Base-by-base conservation (phyloP, 2,329 filamentous ascomycete species). In the Fusarium sp. region DNA sequence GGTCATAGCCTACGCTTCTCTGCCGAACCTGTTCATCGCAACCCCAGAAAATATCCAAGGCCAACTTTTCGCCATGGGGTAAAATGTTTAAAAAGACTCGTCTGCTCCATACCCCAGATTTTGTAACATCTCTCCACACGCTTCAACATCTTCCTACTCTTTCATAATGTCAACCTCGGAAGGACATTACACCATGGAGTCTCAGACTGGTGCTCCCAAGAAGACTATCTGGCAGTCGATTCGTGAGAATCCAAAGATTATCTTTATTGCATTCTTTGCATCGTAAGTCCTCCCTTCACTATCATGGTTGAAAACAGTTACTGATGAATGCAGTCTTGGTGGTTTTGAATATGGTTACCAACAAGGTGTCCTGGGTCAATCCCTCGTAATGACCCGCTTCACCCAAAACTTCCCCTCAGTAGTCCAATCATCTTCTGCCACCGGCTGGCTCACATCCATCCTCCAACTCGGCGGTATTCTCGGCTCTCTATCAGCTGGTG, bases 361-460 rank as follows among this genome's bases (percentile, higher is more conserved):
- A 60, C 86, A 87, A 70, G 86, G 85, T 51, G 84, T 88, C 3
- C 77, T 88, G 5, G 84, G 85, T 32, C 83, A 87, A 68, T 84
- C 84, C 14, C 78, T 87, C 4, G 84, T 86, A 69, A 88, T 87
- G 85, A 78, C 78, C 11, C 79, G 82, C 12, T 87, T 87, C 75
- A 81, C 77, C 12, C 74, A 80, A 37, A 83, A 84, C 65, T 87
- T 87, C 71, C 85, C 84, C 1, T 78, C 79, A 1, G 80, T 86
- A 11, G 80, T 84, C 40, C 62, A 78, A 10, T 85, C 83, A 0
- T 81, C 83, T 18, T 80, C 80, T 25, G 82, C 83, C 1, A 84
- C 81, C 1, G 85, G 85, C 7, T 86, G 84, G 84, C 78, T 86
- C 48, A 86, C 84, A 0, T 85, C 83, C 0, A 75, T 85, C n/a